phyloP scores from a whole-genome alignment of 768 basidiomycete species.

The Lentinula detonsa region DNA sequence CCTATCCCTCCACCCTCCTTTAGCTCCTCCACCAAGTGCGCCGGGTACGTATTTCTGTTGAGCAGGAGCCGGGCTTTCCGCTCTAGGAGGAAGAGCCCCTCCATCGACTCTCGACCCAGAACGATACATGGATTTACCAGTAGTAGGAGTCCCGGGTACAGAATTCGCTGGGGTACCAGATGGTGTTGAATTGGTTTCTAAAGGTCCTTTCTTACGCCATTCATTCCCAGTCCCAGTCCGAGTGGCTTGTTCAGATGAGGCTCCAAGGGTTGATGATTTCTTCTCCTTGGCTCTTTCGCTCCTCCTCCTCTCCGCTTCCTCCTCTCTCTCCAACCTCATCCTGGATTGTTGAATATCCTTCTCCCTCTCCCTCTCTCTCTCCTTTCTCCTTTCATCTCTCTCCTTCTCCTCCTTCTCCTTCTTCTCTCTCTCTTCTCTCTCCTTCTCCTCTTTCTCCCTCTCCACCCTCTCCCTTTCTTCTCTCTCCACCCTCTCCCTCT shows the following conservation, averaged over 20 bases:
- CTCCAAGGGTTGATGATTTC: slow-evolving; percentile 1
- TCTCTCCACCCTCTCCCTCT: too few species aligned
- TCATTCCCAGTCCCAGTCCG: slow-evolving; percentile 5
- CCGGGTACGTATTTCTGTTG: slow-evolving; percentile 40
- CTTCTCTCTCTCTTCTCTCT: neutral
- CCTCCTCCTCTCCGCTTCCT: slow-evolving; percentile 55
- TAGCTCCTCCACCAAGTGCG: slow-evolving; percentile 22
- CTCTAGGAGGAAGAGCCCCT: slow-evolving; percentile 17
- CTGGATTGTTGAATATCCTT: slow-evolving; percentile 49
- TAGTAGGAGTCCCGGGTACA: slow-evolving; percentile 20
- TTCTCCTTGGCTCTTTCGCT: slow-evolving; percentile 24
- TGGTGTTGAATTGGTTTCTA: neutral
- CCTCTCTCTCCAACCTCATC: slow-evolving; percentile 58
- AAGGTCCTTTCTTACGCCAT: slow-evolving; percentile 11
- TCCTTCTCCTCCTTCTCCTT: slow-evolving; percentile 10
- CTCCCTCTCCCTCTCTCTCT: slow-evolving; percentile 45
- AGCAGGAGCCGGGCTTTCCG: slow-evolving; percentile 53
- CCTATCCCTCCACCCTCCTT: slow-evolving; percentile 47
- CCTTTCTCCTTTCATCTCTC: slow-evolving; percentile 55
- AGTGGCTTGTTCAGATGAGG: too few species aligned
- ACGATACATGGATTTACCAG: slow-evolving; percentile 24
- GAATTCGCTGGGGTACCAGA: slow-evolving; percentile 6
- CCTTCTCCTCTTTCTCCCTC: neutral
- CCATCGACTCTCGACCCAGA: too few species aligned
- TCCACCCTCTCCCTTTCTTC: neutral